phyloP scores from a whole-genome alignment of 148 eudicot species.

The Chenopodium formosanum region DNA sequence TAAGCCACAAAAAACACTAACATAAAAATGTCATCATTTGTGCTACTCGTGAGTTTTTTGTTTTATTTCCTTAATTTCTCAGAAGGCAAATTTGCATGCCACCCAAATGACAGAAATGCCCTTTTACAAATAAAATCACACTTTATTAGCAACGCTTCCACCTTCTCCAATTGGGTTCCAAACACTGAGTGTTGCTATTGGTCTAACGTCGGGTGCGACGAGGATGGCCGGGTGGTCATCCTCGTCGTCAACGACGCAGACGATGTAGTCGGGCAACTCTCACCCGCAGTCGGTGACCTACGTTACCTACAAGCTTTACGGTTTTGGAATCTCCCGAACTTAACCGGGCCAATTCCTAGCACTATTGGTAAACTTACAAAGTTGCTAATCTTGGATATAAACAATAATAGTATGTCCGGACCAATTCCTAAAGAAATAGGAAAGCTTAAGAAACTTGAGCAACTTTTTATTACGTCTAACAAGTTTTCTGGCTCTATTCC shows the following conservation, averaged over 20 bases:
- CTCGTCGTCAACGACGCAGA: conserved; percentile 23
- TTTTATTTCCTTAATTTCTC: not conserved
- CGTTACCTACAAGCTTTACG: conserved; percentile 28
- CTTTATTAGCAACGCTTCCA: conserved; percentile 10
- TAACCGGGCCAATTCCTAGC: conserved; percentile 43
- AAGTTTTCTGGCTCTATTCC: conserved; percentile 43
- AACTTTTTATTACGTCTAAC: conserved; percentile 26
- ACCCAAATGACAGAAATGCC: conserved; percentile 32
- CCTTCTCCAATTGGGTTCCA: conserved; percentile 31
- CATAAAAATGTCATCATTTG: not conserved
- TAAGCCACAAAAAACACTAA: not conserved
- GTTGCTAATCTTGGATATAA: conserved; percentile 11
- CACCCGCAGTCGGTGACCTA: conserved; percentile 34
- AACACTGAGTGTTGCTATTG: conserved; percentile 41
- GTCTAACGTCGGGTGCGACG: conserved; percentile 39
- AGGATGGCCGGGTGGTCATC: conserved; percentile 27
- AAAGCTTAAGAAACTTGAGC: not conserved
- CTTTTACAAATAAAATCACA: conserved; percentile 32
- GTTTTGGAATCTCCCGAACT: conserved; percentile 26
- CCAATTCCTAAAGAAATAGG: conserved; percentile 26
- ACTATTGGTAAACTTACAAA: conserved; percentile 25
- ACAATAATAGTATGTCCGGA: conserved; percentile 21
- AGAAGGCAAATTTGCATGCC: conserved; percentile 18
- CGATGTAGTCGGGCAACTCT: conserved; percentile 29
- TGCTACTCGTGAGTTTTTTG: not conserved